A percentile compares a stretch with the other conserved stretches of the same genome.
phyloP scores from a whole-genome alignment of 2,329 filamentous ascomycete species.

The Penicillium griseofulvum region DNA sequence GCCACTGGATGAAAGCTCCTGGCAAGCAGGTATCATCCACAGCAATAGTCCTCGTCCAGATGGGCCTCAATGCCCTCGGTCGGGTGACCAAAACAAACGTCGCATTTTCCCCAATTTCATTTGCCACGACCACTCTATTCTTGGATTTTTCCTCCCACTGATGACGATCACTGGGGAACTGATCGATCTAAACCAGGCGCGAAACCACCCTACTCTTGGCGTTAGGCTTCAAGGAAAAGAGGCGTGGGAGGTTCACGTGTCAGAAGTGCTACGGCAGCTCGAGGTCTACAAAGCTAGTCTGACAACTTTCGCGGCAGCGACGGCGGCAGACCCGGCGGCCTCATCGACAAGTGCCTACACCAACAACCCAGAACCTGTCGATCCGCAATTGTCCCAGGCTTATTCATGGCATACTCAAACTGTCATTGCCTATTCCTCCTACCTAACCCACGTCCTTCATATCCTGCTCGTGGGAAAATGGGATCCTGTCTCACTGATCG shows the following conservation, averaged over 20 bases:
- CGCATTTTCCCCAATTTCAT: constrained; percentile 74
- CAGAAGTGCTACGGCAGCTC: constrained; percentile 75
- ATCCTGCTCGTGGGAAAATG: constrained; percentile 91
- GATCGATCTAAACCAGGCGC: constrained; percentile 83
- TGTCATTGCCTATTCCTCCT: constrained; percentile 82
- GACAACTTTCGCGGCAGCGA: constrained; percentile 37
- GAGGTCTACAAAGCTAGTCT: constrained; percentile 78
- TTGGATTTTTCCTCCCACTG: constrained; percentile 87
- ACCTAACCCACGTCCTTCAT: constrained; percentile 89
- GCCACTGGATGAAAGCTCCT: constrained; percentile 82
- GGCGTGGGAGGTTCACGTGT: constrained; percentile 76
- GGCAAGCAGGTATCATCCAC: constrained; percentile 79
- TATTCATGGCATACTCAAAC: constrained; percentile 68
- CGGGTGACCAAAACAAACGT: constrained; percentile 45
- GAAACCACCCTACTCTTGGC: constrained; percentile 83
- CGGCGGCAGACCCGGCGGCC: constrained; percentile 26
- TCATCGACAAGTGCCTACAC: constrained; percentile 50
- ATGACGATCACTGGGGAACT: constrained; percentile 93
- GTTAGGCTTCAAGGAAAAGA: constrained; percentile 67
- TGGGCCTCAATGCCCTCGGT: constrained; percentile 35
- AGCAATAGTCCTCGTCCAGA: constrained; percentile 46
- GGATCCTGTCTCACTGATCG: constrained; percentile 90
- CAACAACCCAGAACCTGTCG: constrained; percentile 54
- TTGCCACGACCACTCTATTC: constrained; percentile 83
- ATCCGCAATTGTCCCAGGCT: constrained; percentile 31